Conservation (phyloP, 371 early-diverging fungal genomes). For the Mucor piriformis region DNA sequence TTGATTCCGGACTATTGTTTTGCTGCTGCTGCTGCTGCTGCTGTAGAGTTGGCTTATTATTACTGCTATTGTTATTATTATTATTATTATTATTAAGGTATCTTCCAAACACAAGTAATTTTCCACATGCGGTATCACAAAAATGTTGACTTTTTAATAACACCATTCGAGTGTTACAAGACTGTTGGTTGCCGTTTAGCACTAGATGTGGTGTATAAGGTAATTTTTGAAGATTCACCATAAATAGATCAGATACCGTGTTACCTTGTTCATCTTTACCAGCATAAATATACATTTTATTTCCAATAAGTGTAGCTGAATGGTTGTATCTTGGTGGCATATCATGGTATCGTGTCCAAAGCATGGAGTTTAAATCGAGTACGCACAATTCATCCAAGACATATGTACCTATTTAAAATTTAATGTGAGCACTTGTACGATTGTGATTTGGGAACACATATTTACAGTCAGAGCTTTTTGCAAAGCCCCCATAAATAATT, state of each 20-base stretch:
- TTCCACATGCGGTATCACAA: constrained; percentile 61
- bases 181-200: constrained; percentile 22
- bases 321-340: constrained; percentile 63
- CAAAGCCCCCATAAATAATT: constrained; percentile 71
- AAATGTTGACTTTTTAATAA: constrained; percentile 67
- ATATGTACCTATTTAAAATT: constrained; percentile 49
- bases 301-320: constrained; percentile 55
- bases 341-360: constrained; percentile 50
- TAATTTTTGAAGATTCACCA: constrained; percentile 50
- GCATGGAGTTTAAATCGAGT: constrained; percentile 56
- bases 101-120: constrained; percentile 59
- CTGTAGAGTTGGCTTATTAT: not conserved
- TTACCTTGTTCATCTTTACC: constrained; percentile 62
- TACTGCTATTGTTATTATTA: constrained; percentile 1
- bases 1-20: constrained; percentile 21
- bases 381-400: constrained; percentile 61
- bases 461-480: constrained; percentile 64
- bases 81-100: constrained; percentile 25
- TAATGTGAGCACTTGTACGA: not conserved
- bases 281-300: constrained; percentile 58
- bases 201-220: constrained; percentile 39
- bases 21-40: constrained; percentile 13
- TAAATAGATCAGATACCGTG: constrained; percentile 60
- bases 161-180: constrained; percentile 40
- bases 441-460: not conserved